Conservation (phyloP, 2,329 filamentous ascomycete species). For the Fusarium papillatum region DNA sequence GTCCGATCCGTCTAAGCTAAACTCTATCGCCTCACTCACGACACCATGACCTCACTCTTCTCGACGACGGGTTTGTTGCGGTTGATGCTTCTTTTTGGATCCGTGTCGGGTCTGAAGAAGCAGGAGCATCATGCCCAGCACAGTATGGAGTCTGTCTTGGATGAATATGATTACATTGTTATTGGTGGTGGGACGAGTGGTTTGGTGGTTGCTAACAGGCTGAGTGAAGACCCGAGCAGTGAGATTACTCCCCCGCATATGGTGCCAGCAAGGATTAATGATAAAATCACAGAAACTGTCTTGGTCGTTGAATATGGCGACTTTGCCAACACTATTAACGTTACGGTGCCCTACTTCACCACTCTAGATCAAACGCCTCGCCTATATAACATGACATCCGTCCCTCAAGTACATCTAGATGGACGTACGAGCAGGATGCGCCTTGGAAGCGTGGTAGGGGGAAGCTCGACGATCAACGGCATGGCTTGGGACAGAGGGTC, state of each 20-base stretch:
- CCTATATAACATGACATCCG: slow-evolving; percentile 36
- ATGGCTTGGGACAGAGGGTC: slow-evolving; percentile 48
- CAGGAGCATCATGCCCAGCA: not conserved
- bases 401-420: slow-evolving; percentile 42
- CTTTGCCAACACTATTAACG: slow-evolving; percentile 40
- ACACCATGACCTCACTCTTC: not conserved
- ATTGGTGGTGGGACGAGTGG: slow-evolving; percentile 49
- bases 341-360: slow-evolving; percentile 37
- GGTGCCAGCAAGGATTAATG: too few relatives aligned
- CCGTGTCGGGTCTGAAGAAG: not conserved
- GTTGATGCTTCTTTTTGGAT: not conserved
- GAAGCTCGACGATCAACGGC: slow-evolving; percentile 47
- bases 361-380: slow-evolving; percentile 29
- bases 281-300: slow-evolving; percentile 40
- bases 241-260: not conserved
- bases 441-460: slow-evolving; percentile 46
- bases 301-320: slow-evolving; percentile 48
- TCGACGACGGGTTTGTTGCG: not conserved
- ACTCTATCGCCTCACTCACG: not conserved
- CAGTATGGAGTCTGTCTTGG: not conserved
- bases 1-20: not conserved
- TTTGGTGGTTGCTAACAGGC: slow-evolving; percentile 47
- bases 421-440: slow-evolving; percentile 37
- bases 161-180: slow-evolving; percentile 35
- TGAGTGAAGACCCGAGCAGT: slow-evolving; percentile 44